Evolutionary conservation across 2,329 filamentous ascomycete species (phyloP).

Genomic region (Aspergillus hiratsukae): DNA sequence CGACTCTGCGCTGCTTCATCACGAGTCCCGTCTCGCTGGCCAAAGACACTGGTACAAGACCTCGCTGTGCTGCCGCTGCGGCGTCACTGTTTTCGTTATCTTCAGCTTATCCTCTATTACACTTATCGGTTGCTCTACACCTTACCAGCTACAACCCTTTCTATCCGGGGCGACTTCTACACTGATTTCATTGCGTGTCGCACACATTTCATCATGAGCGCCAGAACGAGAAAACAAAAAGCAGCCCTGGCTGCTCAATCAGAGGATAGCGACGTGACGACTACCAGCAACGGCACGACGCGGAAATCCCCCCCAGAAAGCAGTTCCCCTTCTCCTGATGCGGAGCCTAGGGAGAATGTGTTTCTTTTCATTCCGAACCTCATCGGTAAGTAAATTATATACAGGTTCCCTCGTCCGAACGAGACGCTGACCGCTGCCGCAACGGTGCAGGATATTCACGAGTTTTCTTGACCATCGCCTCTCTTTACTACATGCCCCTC

Average conservation of each 20-base stretch:
- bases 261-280: slow-evolving; percentile 28
- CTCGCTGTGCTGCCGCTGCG: slow-evolving; percentile 1
- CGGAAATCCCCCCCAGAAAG: slow-evolving; percentile 30
- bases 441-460: slow-evolving; percentile 62
- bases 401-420: not conserved
- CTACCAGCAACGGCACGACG: slow-evolving; percentile 26
- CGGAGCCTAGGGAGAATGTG: slow-evolving; percentile 62
- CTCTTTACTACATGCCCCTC: slow-evolving; percentile 97
- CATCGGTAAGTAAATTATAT: slow-evolving; percentile 56
- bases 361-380: slow-evolving; percentile 79
- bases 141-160: not conserved
- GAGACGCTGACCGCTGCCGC: not conserved
- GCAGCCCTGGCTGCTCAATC: slow-evolving; percentile 27
- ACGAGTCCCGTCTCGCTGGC: not conserved
- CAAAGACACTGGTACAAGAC: slow-evolving; percentile 4
- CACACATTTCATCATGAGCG: slow-evolving; percentile 26
- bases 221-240: slow-evolving; percentile 38
- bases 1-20: not conserved
- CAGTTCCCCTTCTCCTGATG: slow-evolving; percentile 21
- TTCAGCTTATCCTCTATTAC: not conserved
- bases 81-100: not conserved
- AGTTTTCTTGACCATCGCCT: slow-evolving; percentile 78
- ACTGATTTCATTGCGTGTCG: not conserved
- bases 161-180: not conserved
- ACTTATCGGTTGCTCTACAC: not conserved